Evolutionary conservation across 1,284 basidiomycete species (phyloP), one percentile per base, ranked within the genome.

Genomic region (Phellinidium pouzarii): DNA sequence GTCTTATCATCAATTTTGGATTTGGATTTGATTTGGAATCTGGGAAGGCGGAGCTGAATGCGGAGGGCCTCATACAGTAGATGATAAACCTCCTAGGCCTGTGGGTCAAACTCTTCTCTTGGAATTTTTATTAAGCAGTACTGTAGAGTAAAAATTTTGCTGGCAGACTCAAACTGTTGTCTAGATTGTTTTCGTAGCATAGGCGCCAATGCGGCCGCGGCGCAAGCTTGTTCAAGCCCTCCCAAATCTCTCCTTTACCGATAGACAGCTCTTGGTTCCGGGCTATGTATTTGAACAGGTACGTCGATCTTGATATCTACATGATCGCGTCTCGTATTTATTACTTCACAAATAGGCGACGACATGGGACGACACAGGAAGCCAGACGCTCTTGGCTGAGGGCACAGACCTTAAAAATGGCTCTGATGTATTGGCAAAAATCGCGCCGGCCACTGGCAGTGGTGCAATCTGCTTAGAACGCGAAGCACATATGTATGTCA

Each of bases 251-350:
- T 70, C 67, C 58, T 73, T 69, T 61, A 65, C 59, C 58, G 82
- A 84, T 63, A 73, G 72, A 44, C 68, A 81, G 25, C 73, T 84
- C 11, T 79, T 79, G 9, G 71, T 84, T 20, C 81, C 82, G 11
- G 82, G 82, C 1, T 86, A 81, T 62, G 78, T 80, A 0, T 84
- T 86, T 59, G 80, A 82, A 61, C 79, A 79, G 74, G 82, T 80
- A 41, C 14, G 67, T 54, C 37, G 20, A 31, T 3, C 19, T 17
- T 47, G 11, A 23, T 45, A 17, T 38, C 34, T 50, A 29, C 44
- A 37, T 44, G 37, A 31, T 43, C 20, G 22, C 43, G 29, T 20
- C 47, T 48, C 51, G 59, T 51, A 47, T 25, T 20, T 46, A 4
- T 27, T 44, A 31, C 46, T 45, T n/a, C n/a, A n/a, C n/a, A n/a